Percentiles rank a stretch among this genome's conserved stretches.
Conservation (phyloP, 148 eudicot species). For the Chenopodium berlandieri region DNA sequence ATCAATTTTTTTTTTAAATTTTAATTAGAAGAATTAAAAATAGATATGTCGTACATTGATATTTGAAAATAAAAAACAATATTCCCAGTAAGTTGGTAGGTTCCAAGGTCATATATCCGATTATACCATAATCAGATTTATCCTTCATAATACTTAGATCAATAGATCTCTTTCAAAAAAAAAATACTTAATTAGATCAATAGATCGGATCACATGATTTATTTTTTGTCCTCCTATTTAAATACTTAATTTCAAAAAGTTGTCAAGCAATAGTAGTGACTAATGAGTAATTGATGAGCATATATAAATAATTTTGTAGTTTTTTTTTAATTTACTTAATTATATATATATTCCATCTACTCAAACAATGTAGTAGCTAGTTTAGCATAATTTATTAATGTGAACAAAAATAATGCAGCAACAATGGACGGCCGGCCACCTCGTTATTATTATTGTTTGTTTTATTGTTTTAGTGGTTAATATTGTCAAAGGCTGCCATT, state of each 20-base stretch:
- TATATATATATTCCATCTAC: no score
- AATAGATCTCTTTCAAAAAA: background rate
- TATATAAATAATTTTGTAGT: no score
- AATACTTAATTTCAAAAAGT: background rate
- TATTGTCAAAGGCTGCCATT: no score
- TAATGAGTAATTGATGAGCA: conserved; percentile 1
- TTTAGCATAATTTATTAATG: no score
- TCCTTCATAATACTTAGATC: background rate
- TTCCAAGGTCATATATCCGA: no score
- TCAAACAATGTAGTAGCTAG: no score
- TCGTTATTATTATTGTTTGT: no score
- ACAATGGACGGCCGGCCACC: no score
- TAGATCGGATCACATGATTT: conserved; percentile 8
- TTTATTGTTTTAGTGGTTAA: no score
- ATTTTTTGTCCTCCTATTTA: background rate
- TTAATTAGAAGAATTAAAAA: background rate
- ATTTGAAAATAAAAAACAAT: background rate
- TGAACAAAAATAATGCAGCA: no score
- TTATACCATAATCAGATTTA: background rate
- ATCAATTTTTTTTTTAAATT: background rate
- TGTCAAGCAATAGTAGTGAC: background rate
- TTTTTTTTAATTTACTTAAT: no score
- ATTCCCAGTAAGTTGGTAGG: background rate
- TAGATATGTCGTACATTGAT: background rate
- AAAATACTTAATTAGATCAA: background rate